Base-by-base conservation (phyloP, 1,284 basidiomycete species). In the Fomitiporia mediterranea region DNA sequence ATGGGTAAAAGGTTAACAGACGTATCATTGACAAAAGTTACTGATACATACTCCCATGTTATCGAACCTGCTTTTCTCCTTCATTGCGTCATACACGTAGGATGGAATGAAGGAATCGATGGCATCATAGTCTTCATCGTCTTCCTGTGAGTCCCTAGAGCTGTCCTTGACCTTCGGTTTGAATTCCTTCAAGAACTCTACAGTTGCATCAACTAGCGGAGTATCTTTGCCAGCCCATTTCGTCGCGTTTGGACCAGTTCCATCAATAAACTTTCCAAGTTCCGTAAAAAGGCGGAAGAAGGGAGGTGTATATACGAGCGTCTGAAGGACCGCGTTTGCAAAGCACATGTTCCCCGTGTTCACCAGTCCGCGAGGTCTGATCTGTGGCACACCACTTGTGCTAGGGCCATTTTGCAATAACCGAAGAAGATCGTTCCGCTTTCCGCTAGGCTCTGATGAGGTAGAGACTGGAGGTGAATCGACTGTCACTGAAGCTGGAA, bases 321-420 rank as follows among this genome's bases (percentile, higher is more conserved):
- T 84, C 73, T 98, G 96, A 23, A 98, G 73, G 30, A 98, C 89
- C 0, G 94, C 87, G 66, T 98, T 98, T 51, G 95, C 94, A 68
- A 98, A 99, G 72, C 96, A 99, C 83, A 98, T 89, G 72, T 99
- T 99, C 7, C 96, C 96, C 4, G 85, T 89, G 72, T 98, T 99
- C 65, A 98, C 81, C 42, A 99, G 74, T 3, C 96, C 96, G 28
- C 95, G 80, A 0, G 93, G 88, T 30, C 78, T 71, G 21, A 82
- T 79, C 58, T 77, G 71, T 8, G 77, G 73, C 13, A 65, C 61
- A 2, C 65, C 61, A 1, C 67, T 60, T 3, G 62, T 63, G 1
- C 69, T 63, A 19, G 75, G 72, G 0, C 79, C 78, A 3, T 76
- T 74, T 2, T 74, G 80, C 6, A 91, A 74, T 5, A 90, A 73